Evolutionary conservation across 805 yeast genomes (phyloP).

Genomic region (Yamadazyma laniorum): DNA sequence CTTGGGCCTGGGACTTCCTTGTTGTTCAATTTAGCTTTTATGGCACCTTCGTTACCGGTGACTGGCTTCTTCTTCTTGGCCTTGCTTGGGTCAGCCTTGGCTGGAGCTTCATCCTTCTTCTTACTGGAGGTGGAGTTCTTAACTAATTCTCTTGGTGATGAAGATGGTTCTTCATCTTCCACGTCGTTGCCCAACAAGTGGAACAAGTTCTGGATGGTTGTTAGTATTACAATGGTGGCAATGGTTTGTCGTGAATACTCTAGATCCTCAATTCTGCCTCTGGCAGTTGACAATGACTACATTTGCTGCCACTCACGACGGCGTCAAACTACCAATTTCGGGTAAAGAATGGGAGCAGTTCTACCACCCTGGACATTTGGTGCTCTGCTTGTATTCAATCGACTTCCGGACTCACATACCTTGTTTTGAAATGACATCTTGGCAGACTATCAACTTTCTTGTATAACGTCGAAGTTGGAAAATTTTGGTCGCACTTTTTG

Average conservation of each 20-base stretch:
- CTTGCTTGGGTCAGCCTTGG: slow-evolving; percentile 75
- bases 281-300: too few species aligned
- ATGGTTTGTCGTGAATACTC: too few species aligned
- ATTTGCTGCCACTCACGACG: too few species aligned
- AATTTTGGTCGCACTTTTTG: slow-evolving; percentile 11
- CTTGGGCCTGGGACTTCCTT: slow-evolving; percentile 59
- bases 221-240: slow-evolving; percentile 4
- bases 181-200: slow-evolving; percentile 87
- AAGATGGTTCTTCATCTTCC: slow-evolving; percentile 66
- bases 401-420: too few species aligned
- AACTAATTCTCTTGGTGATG: slow-evolving; percentile 71
- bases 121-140: slow-evolving; percentile 81
- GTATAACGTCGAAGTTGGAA: slow-evolving; percentile 9
- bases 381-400: too few species aligned
- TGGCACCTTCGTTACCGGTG: slow-evolving; percentile 87
- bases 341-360: too few species aligned
- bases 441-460: slow-evolving; percentile 5
- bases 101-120: slow-evolving; percentile 80
- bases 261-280: too few species aligned
- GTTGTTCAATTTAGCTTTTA: slow-evolving; percentile 72
- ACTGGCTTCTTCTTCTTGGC: slow-evolving; percentile 70
- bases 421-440: slow-evolving; percentile 47
- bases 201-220: slow-evolving; percentile 62
- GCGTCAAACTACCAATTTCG: too few species aligned
- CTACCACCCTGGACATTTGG: too few species aligned